These are phyloP conservation scores for Endocalyx cinctus DNA, from an alignment of 2,329 filamentous ascomycete genomes.

Conservation along the genomic window DNA sequence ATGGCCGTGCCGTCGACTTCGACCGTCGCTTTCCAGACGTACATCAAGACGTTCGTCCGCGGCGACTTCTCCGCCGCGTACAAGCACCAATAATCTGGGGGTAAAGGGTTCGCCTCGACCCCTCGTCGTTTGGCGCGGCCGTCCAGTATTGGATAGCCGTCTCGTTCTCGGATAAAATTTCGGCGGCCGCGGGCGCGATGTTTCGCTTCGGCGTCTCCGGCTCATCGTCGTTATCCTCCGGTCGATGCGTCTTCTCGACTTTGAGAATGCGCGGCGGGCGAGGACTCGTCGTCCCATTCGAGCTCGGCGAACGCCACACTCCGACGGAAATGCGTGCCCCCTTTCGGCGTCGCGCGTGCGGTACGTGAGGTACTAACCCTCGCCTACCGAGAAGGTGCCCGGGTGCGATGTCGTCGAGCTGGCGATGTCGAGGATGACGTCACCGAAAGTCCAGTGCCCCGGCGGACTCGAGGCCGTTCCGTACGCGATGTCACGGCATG, in stretches of 20 bases:
- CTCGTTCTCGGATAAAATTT: slow-evolving; percentile 16
- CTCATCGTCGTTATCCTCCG: slow-evolving; percentile 7
- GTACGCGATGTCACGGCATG: too few species aligned
- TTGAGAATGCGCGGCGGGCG: slow-evolving; percentile 23
- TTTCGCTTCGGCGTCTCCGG: slow-evolving; percentile 26
- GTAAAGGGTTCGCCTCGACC: slow-evolving; percentile 26
- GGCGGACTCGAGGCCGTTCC: slow-evolving; percentile 29
- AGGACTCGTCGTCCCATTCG: slow-evolving; percentile 25
- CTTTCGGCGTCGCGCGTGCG: slow-evolving; percentile 31
- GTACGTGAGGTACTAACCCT: slow-evolving; percentile 28
- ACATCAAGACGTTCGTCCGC: slow-evolving; percentile 23
- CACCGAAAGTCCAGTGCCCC: slow-evolving; percentile 32
- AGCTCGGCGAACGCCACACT: slow-evolving; percentile 31
- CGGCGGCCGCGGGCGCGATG: slow-evolving; percentile 24
- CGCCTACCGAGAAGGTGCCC: slow-evolving; percentile 26
- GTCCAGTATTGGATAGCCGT: slow-evolving; percentile 35
- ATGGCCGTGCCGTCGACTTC: slow-evolving; percentile 25
- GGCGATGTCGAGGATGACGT: slow-evolving; percentile 30
- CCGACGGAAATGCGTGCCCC: slow-evolving; percentile 31
- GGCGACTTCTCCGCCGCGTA: slow-evolving; percentile 28
- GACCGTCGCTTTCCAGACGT: slow-evolving; percentile 25
- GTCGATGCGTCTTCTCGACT: slow-evolving; percentile 25
- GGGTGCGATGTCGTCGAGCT: slow-evolving; percentile 33
- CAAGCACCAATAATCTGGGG: slow-evolving; percentile 33
- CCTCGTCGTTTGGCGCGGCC: slow-evolving; percentile 28